phyloP scores from a whole-genome alignment of 805 yeast genomes.

The Candida andamanensis region DNA sequence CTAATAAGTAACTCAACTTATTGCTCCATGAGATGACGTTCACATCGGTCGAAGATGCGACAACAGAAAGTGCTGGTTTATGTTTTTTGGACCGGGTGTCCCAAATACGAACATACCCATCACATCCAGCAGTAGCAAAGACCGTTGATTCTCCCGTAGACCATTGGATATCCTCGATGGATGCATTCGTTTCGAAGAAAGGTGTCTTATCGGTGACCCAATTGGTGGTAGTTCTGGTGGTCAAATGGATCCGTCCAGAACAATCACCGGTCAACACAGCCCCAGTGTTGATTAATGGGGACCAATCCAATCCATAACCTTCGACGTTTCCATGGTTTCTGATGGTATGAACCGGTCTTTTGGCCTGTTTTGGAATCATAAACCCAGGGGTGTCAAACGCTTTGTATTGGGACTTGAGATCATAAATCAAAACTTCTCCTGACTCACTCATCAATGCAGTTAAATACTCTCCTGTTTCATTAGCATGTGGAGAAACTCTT shows the following conservation, averaged over 20 bases:
- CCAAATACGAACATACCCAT: constrained; percentile 92
- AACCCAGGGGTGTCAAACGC: constrained; percentile 89
- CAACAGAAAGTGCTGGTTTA: constrained; percentile 81
- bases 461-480: constrained; percentile 69
- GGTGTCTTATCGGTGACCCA: constrained; percentile 89
- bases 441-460: constrained; percentile 86
- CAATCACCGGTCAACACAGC: constrained; percentile 84
- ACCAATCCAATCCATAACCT: constrained; percentile 97
- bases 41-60: constrained; percentile 77
- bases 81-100: constrained; percentile 92
- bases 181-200: constrained; percentile 60
- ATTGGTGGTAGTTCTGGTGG: constrained; percentile 66
- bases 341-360: constrained; percentile 78
- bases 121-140: constrained; percentile 91
- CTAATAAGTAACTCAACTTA: constrained; percentile 79
- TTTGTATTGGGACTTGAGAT: constrained; percentile 69
- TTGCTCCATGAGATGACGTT: constrained; percentile 96
- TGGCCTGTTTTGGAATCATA: constrained; percentile 68
- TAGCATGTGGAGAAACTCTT: constrained; percentile 75
- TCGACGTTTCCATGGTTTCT: constrained; percentile 89
- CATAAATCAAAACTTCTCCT: constrained; percentile 86
- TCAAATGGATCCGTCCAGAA: constrained; percentile 74
- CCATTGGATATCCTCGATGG: constrained; percentile 98
- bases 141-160: constrained; percentile 88
- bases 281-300: constrained; percentile 77